Conservation (phyloP, 2,329 filamentous ascomycete genomes). For the Verticillium longisporum region DNA sequence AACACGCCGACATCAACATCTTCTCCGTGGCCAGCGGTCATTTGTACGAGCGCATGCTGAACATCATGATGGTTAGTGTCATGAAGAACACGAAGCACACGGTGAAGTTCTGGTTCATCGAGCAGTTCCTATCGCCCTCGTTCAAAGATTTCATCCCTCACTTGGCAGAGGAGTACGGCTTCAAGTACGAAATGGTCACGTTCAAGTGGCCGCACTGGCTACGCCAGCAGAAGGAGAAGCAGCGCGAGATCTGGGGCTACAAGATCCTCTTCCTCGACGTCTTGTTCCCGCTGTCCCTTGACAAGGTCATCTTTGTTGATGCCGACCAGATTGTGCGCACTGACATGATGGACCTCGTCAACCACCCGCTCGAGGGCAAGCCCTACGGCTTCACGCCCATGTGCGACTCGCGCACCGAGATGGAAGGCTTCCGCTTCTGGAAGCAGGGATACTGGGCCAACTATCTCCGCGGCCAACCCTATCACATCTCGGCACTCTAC, state of each 20-base stretch:
- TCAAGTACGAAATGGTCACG: conserved; percentile 96
- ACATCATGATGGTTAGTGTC: conserved; percentile 99
- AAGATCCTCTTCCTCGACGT: conserved; percentile 98
- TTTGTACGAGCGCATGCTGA: conserved; percentile 97
- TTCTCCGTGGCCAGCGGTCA: conserved; percentile 98
- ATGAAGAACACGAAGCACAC: conserved; percentile 95
- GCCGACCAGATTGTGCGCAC: conserved; percentile 94
- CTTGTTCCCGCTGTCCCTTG: conserved; percentile 87
- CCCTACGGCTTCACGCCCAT: conserved; percentile 98
- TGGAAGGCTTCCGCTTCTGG: conserved; percentile 99
- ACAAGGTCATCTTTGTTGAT: conserved; percentile 99
- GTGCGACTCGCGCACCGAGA: conserved; percentile 93
- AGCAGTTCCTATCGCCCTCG: conserved; percentile 94
- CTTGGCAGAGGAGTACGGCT: conserved; percentile 80
- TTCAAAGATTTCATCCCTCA: conserved; percentile 93
- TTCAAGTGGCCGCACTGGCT: conserved; percentile 99
- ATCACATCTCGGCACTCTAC: conserved; percentile 96
- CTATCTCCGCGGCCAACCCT: conserved; percentile 80
- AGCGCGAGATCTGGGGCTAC: conserved; percentile 99
- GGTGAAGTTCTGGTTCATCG: conserved; percentile 99
- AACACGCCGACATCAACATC: conserved; percentile 98
- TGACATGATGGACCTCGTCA: conserved; percentile 92
- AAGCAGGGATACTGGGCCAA: conserved; percentile 98
- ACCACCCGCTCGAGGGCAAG: conserved; percentile 77
- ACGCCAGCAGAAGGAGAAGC: conserved; percentile 89